Conservation (phyloP, 768 basidiomycete genomes). For the Suillus spraguei region DNA sequence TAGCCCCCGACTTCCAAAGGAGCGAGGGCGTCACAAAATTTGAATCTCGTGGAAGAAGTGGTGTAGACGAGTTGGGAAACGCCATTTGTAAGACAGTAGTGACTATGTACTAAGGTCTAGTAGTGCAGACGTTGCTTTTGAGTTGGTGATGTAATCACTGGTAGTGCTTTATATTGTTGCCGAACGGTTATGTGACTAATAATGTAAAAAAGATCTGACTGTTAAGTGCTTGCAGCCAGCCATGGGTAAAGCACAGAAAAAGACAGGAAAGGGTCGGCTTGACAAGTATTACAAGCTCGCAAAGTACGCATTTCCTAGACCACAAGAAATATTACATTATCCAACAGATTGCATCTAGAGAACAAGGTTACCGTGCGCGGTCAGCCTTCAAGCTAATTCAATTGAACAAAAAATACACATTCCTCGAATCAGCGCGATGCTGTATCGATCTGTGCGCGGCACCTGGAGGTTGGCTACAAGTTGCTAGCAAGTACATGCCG, state of each 20-base stretch:
- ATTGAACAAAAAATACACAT: slow-evolving; percentile 95
- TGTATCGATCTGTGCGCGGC: slow-evolving; percentile 98
- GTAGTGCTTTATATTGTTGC: background rate
- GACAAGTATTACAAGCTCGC: slow-evolving; percentile 98
- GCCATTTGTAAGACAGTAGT: slow-evolving; percentile 2
- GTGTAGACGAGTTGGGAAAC: slow-evolving; percentile 32
- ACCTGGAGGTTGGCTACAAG: slow-evolving; percentile 98
- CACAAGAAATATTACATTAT: slow-evolving; percentile 7
- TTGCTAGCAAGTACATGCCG: slow-evolving; percentile 98
- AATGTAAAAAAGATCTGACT: background rate
- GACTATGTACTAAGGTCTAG: background rate
- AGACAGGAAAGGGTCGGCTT: slow-evolving; percentile 93
- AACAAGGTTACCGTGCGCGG: slow-evolving; percentile 99
- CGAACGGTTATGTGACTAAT: background rate
- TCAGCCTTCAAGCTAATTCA: slow-evolving; percentile 99
- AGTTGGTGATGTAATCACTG: background rate
- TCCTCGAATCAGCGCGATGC: slow-evolving; percentile 87
- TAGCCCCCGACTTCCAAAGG: slow-evolving; percentile 46
- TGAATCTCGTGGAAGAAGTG: slow-evolving; percentile 26
- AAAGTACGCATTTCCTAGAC: slow-evolving; percentile 50
- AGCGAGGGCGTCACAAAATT: slow-evolving; percentile 23
- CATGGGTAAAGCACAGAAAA: slow-evolving; percentile 88
- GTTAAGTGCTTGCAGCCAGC: slow-evolving; percentile 1
- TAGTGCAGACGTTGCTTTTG: too few species aligned
- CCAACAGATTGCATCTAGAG: slow-evolving; percentile 50